Evolutionary conservation across 169 alveolate genomes (phyloP), one percentile per base, ranked within the genome.

Genomic region (Plasmodium fragile): DNA sequence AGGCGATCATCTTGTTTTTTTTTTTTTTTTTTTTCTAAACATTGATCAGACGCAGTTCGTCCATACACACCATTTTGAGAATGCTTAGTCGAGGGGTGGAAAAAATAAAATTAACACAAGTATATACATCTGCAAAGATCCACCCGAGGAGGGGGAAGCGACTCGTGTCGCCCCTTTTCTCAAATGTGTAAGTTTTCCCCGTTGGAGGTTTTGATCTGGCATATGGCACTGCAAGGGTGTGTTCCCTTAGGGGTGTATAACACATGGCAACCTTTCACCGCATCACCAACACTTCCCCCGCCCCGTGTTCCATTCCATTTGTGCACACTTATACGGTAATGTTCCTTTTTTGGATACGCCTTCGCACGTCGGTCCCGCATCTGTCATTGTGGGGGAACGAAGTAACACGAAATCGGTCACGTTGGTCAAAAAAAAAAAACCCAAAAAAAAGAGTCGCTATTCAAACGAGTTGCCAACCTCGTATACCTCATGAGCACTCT

Each of bases 21-120:
- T 5, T 73, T 69, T 73, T 73, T 73, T 73, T 73, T 30, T 73
- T 73, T 73, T 2, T 53, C 22, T 55, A 52, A n/a, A 53, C 53
- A 77, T 77, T n/a, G 55, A 45, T 0, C 4, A 45, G 10, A 10
- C 1, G 4, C 18, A 11, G 55, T 45, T 18, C 55, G 55, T 45
- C 18, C 18, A 13, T 45, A 45, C 55, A 45, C 55, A 45, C 55
- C 55, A 11, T 45, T 45, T 10, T 45, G 55, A 13, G 2, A 45
- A 45, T 45, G 4, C 55, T 45, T 10, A 45, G 11, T 18, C 18
- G 18, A 45, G 55, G 55, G 55, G 55, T 13, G 55, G 18, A 10
- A 45, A 45, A 45, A 45, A 45, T 11, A 45, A 45, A 45, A 2
- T 45, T 45, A 4, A 45, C 59, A 49, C 59, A 49, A 49, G 59